Conservation (phyloP, 352 stramenopile species). For the Blastocystis sp. region DNA sequence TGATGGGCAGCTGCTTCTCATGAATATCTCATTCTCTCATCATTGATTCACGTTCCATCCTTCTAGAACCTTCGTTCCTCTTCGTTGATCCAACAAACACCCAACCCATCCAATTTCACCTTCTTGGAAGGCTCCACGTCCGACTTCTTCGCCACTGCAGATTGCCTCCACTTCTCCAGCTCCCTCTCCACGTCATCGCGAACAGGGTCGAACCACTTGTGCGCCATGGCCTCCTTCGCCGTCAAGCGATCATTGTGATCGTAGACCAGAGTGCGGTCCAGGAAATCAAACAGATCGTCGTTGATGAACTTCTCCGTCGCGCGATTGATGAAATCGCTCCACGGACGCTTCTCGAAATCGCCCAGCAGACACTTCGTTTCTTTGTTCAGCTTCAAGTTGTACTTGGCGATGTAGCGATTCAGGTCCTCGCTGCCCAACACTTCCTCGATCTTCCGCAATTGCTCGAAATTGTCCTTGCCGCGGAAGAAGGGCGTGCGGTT, state of each 20-base stretch:
- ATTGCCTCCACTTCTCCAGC: neutral
- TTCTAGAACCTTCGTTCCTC: neutral
- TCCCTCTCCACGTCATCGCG: slow-evolving; percentile 72
- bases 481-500: slow-evolving; percentile 99
- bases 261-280: slow-evolving; percentile 82
- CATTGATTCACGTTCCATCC: too few species aligned
- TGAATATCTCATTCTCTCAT: too few species aligned
- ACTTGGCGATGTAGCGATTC: slow-evolving; percentile 96
- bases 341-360: slow-evolving; percentile 93
- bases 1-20: too few species aligned
- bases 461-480: slow-evolving; percentile 98
- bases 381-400: slow-evolving; percentile 93
- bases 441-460: slow-evolving; percentile 97
- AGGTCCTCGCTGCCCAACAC: slow-evolving; percentile 94
- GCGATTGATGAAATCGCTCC: slow-evolving; percentile 76
- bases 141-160: neutral
- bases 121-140: neutral
- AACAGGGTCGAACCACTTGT: slow-evolving; percentile 94
- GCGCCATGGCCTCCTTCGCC: slow-evolving; percentile 93
- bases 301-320: slow-evolving; percentile 89
- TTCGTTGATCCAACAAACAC: neutral
- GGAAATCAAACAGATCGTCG: slow-evolving; percentile 91
- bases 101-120: neutral
- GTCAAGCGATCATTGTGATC: slow-evolving; percentile 78
- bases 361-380: slow-evolving; percentile 83